Evolutionary conservation across 2,329 filamentous ascomycete genomes (phyloP), one percentile per base, ranked within the genome.

Genomic region (Fusarium praegraminearum): DNA sequence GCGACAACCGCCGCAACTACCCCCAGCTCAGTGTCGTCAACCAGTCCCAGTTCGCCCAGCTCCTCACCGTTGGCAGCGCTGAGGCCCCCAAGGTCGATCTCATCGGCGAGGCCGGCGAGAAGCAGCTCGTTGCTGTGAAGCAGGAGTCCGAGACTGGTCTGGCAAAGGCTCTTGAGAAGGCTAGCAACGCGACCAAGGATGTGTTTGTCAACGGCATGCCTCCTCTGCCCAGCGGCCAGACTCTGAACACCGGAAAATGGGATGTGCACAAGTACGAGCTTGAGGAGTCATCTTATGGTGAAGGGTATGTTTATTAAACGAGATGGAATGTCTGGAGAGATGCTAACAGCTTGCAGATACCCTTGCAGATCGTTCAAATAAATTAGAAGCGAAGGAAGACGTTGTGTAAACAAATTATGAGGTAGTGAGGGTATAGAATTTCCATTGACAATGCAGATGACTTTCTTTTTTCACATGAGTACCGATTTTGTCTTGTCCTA

Each of bases 21-120:
- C 92, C 96, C 33, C 87, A 86, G 74, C 86, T 92, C 59, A 95
- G 91, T 77, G 90, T 93, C 46, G 87, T 99, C 67, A 90, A 85
- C 63, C 96, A 98, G 84, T 88, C 88, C 47, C 92, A 98, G 80
- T 90, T 93, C 53, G 96, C 96, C 26, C 91, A 91, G 43, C 87
- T 99, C 74, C 85, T 99, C 78, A 90, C 87, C 30, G 89, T 98
- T 45, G 96, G 96, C 72, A 97, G 91, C 82, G 91, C 91, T 59
- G 91, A 89, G 13, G 84, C 84, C 50, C 95, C 96, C 35, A 95
- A 93, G 83, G 90, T 93, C 69, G 93, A 97, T 76, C 87, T 95
- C 77, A 87, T 97, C 62, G 85, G 85, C 69, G 94, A 77, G 84
- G 81, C 79, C 10, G 82, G 88, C 76, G 80, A 79, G 76, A 83